phyloP scores from a whole-genome alignment of 192 early-diverging fungal genomes.

The Paraglomus occultum region DNA sequence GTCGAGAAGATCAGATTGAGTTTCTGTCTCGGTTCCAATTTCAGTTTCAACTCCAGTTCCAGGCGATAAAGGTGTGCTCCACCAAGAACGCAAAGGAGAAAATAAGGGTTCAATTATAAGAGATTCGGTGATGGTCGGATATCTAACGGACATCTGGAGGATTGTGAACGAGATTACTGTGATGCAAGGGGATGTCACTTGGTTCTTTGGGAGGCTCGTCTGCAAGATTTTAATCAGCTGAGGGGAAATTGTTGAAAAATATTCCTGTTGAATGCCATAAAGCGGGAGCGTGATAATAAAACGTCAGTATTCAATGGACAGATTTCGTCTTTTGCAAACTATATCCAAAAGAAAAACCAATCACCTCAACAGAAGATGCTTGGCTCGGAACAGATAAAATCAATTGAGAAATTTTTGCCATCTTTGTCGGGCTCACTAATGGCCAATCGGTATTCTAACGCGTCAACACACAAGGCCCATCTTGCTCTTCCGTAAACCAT shows the following conservation, averaged over 20 bases:
- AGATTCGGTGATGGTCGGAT: constrained; percentile 43
- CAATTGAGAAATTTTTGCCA: constrained; percentile 58
- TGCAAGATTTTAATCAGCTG: constrained; percentile 42
- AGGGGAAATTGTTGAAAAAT: constrained; percentile 49
- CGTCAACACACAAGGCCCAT: too few species aligned
- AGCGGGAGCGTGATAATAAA: background rate
- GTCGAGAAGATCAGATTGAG: constrained; percentile 34
- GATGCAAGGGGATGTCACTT: constrained; percentile 23
- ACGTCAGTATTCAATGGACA: background rate
- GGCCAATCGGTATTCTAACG: background rate
- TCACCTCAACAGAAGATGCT: constrained; percentile 54
- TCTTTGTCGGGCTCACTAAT: constrained; percentile 49
- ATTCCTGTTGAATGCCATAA: constrained; percentile 34
- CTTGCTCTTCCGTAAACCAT: background rate
- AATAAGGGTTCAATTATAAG: constrained; percentile 50
- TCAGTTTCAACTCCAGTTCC: constrained; percentile 11
- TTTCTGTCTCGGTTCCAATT: background rate
- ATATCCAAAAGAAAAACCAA: background rate
- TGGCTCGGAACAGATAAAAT: constrained; percentile 59
- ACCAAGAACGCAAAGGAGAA: constrained; percentile 42
- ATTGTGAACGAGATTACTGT: constrained; percentile 54
- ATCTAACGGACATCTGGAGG: constrained; percentile 47
- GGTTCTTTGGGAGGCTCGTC: background rate
- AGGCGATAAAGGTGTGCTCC: constrained; percentile 15
- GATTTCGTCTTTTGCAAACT: too few species aligned